A percentile compares a stretch with the other conserved stretches of the same genome.
These are phyloP conservation scores for Penicillium occitanis DNA, from an alignment of 2,329 filamentous ascomycete species.

Conservation along the genomic window DNA sequence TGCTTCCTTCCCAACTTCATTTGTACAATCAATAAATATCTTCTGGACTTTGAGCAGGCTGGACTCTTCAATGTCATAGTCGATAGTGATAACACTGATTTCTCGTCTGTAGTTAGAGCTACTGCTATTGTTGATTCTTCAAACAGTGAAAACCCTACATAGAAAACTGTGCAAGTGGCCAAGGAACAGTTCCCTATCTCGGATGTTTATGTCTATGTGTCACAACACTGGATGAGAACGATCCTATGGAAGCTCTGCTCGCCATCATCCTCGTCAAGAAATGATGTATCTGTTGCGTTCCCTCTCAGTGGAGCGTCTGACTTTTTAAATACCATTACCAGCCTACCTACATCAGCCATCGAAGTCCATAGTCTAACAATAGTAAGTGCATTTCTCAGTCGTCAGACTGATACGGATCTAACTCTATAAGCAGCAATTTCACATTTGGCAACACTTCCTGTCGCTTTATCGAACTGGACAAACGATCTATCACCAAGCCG, in stretches of 20 bases:
- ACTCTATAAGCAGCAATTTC: constrained; percentile 22
- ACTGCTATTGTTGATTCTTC: constrained; percentile 13
- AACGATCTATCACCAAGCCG: constrained; percentile 24
- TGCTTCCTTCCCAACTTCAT: constrained; percentile 45
- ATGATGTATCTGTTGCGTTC: constrained; percentile 44
- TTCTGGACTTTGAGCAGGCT: constrained; percentile 53
- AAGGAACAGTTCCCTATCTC: constrained; percentile 44
- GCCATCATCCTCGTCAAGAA: constrained; percentile 28
- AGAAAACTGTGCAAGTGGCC: constrained; percentile 44
- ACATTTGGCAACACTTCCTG: constrained; percentile 23
- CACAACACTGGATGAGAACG: constrained; percentile 54
- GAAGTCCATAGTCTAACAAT: constrained; percentile 53
- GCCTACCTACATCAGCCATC: constrained; percentile 48
- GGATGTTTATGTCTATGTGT: constrained; percentile 54
- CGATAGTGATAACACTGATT: constrained; percentile 26
- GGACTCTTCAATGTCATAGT: constrained; percentile 51
- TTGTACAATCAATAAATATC: constrained; percentile 51
- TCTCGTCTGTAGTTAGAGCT: constrained; percentile 23
- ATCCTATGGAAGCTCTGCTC: constrained; percentile 49
- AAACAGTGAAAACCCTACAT: constrained; percentile 39
- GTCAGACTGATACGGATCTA: background rate
- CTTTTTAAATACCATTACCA: constrained; percentile 46
- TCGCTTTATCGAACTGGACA: constrained; percentile 23
- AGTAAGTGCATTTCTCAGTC: constrained; percentile 23
- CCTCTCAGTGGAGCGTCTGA: constrained; percentile 34